A percentile compares a stretch with the other conserved stretches of the same genome.
These are phyloP conservation scores for Komagataea norvegica DNA, from an alignment of 1,139 yeast species.

Conservation along the genomic window DNA sequence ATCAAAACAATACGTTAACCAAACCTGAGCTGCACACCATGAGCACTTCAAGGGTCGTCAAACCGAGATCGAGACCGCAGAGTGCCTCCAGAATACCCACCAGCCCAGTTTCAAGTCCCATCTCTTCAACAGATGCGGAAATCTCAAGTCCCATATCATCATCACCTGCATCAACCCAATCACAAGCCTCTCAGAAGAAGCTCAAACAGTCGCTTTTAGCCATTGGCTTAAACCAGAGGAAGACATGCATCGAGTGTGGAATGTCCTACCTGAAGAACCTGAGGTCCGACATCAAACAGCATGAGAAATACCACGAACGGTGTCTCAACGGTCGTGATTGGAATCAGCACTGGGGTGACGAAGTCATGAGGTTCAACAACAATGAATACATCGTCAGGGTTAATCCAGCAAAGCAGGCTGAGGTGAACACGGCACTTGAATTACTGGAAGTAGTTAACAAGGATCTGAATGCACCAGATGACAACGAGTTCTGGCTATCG, in stretches of 20 bases:
- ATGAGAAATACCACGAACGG: conserved; percentile 43
- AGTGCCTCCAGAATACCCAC: not conserved
- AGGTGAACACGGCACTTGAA: conserved; percentile 33
- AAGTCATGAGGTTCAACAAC: conserved; percentile 2
- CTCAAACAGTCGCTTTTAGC: conserved; percentile 17
- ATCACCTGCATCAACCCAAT: not conserved
- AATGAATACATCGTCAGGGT: conserved; percentile 28
- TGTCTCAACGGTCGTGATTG: conserved; percentile 47
- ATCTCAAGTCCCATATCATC: conserved; percentile 8
- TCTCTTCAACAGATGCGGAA: conserved; percentile 7
- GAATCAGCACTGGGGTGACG: conserved; percentile 30
- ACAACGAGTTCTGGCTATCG: conserved; percentile 43
- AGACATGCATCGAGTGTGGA: conserved; percentile 51
- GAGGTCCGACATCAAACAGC: conserved; percentile 42
- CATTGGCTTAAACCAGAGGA: conserved; percentile 20
- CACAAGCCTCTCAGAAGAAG: not conserved
- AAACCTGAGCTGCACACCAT: not conserved
- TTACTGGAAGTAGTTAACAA: conserved; percentile 49
- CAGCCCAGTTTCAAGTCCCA: conserved; percentile 4
- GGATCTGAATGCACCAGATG: conserved; percentile 56
- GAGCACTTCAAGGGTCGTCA: not conserved
- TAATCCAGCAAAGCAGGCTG: conserved; percentile 26
- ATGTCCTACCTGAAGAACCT: conserved; percentile 52
- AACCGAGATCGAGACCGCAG: conserved; percentile 1
- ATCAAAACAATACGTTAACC: too few relatives aligned